These are phyloP conservation scores for Ilex aquifolium DNA, from an alignment of 257 asterid genomes.

Conservation along the genomic window DNA sequence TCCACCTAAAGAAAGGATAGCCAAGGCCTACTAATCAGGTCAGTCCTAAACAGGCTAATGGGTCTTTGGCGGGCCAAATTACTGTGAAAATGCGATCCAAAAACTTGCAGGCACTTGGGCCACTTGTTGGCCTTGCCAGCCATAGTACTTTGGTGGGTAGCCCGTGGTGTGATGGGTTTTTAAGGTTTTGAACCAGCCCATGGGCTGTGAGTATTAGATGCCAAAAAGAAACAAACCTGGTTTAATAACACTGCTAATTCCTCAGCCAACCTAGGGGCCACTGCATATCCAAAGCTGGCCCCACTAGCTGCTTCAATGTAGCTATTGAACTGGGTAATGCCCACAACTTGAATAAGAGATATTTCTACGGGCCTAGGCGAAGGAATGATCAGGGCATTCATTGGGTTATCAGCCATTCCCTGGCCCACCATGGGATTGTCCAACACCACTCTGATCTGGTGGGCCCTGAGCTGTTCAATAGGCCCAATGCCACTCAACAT, in stretches of 20 bases:
- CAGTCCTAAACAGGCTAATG: too few species aligned
- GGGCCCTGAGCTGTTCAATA: constrained; percentile 14
- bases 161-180: too few species aligned
- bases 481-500: constrained; percentile 73
- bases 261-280: constrained; percentile 24
- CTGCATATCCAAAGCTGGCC: constrained; percentile 19
- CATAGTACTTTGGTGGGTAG: too few species aligned
- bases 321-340: constrained; percentile 45
- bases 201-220: too few species aligned
- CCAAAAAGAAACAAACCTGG: constrained; percentile 29
- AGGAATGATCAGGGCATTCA: constrained; percentile 57
- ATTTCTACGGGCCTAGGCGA: constrained; percentile 40
- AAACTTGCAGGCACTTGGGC: too few species aligned
- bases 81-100: too few species aligned
- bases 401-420: constrained; percentile 78
- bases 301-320: constrained; percentile 66
- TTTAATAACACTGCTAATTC: constrained; percentile 26
- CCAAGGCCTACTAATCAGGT: too few species aligned
- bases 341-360: constrained; percentile 56
- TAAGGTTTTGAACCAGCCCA: too few species aligned
- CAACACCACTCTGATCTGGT: constrained; percentile 18
- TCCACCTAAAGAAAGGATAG: too few species aligned
- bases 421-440: constrained; percentile 65
- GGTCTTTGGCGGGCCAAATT: too few species aligned
- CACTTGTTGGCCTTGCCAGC: too few species aligned